Evolutionary conservation across 805 yeast genomes (phyloP), one percentile per base, ranked within the genome.

Genomic region (Myxozyma vanderwaltii): DNA sequence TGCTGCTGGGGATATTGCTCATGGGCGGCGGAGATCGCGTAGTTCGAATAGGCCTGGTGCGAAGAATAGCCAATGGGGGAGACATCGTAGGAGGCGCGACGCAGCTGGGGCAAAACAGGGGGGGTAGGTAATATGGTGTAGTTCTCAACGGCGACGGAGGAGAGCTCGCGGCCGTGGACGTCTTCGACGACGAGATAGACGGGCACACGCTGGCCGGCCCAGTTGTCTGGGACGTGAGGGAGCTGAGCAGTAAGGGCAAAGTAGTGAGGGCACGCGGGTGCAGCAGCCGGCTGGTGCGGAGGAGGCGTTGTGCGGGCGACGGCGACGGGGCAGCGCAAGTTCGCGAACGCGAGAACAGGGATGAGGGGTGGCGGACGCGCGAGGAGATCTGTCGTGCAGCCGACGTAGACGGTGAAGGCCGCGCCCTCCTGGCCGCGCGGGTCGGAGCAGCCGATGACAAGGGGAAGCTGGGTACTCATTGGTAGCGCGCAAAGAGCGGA

Each of bases 371-470:
- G 50, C 19, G 55, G 55, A 17, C 29, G 54, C 13, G 48, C 41
- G 40, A 56, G 52, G 23, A 56, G 52, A 19, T 56, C 63, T 35
- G 27, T 19, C 5, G 50, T 23, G 43, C 56, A 52, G 35, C 48
- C 53, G 39, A 60, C 51, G 48, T 56, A 57, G 58, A 60, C 62
- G 38, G 56, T 27, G 59, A 60, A 56, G 46, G 56, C 45, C 12
- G 58, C 17, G 52, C 59, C 61, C 13, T 52, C 62, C 39, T 36
- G 24, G 40, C 64, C 64, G 48, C 53, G 55, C 10, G 61, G 61
- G 46, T 57, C 61, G 15, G 64, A 60, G 61, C 53, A 60, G 58
- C 52, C 61, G 46, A 56, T 23, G 49, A 60, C 59, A 58, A 41
- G 43, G 17, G 64, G 64, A 35, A 51, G 57, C 35, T 23, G 38